These are phyloP conservation scores for Benincasa hispida DNA, from an alignment of 306 rosid genomes.

Conservation along the genomic window DNA sequence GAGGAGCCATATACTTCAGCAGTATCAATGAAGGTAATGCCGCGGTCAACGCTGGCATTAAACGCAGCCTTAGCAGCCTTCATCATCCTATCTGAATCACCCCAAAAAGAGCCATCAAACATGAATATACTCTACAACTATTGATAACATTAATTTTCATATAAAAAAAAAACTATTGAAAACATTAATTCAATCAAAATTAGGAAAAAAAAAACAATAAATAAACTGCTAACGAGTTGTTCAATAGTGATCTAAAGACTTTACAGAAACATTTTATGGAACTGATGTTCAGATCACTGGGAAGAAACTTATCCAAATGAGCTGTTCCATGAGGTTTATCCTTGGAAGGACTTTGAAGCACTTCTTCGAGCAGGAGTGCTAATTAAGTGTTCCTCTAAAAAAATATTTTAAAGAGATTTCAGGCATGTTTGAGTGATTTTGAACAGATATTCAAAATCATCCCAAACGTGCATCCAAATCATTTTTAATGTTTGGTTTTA, in stretches of 20 bases:
- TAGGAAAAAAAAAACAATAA: no score
- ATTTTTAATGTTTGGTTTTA: no score
- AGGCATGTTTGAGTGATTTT: no score
- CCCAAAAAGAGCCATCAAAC: neutral
- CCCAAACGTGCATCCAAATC: no score
- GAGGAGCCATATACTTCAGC: conserved; percentile 89
- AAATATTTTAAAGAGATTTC: neutral
- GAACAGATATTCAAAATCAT: no score
- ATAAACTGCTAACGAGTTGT: neutral
- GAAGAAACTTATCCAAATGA: neutral
- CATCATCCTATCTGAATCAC: neutral
- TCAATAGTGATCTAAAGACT: neutral
- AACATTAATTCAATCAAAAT: neutral
- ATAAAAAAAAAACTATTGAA: no score
- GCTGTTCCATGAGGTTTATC: neutral
- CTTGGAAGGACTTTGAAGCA: neutral
- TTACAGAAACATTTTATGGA: neutral
- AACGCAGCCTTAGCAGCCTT: conserved; percentile 68
- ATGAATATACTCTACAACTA: neutral
- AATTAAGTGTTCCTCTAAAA: neutral
- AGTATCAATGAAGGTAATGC: conserved; percentile 79
- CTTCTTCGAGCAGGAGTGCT: neutral
- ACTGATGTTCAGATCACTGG: neutral
- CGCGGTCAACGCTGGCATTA: conserved; percentile 51
- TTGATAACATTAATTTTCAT: no score